Conservation (phyloP, 768 basidiomycete genomes). For the Phaeolepiota aurea region DNA sequence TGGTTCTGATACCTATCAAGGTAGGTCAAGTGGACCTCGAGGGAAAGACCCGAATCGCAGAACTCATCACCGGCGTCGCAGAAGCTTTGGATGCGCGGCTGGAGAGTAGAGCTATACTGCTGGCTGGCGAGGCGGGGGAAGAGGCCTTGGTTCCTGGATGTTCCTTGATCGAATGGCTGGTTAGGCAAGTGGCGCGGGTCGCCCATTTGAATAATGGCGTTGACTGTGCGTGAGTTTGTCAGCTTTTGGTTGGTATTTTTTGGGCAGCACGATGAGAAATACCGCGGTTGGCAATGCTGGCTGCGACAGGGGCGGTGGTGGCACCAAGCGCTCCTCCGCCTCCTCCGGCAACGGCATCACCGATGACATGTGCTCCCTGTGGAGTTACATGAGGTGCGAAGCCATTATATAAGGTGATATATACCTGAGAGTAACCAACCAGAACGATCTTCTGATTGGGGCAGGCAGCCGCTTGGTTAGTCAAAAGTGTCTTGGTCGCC, state of each 20-base stretch:
- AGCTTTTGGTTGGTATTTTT: too few species aligned
- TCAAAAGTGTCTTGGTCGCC: conserved; percentile 15
- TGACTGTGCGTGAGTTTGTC: neutral
- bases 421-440: conserved; percentile 18
- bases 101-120: conserved; percentile 2
- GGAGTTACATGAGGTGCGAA: too few species aligned
- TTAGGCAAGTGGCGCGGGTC: conserved; percentile 4
- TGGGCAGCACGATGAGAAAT: too few species aligned
- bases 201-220: conserved; percentile 3
- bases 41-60: conserved; percentile 1
- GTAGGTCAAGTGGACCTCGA: conserved; percentile 5
- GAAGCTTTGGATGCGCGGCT: conserved; percentile 4
- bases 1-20: conserved; percentile 3
- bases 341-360: conserved; percentile 4
- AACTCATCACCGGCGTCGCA: conserved; percentile 3
- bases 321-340: conserved; percentile 11
- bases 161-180: conserved; percentile 2
- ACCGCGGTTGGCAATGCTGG: conserved; percentile 11
- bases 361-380: conserved; percentile 19
- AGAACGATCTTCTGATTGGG: conserved; percentile 21
- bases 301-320: conserved; percentile 12
- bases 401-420: too few species aligned
- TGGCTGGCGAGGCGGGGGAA: conserved; percentile 2
- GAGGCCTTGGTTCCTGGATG: neutral
- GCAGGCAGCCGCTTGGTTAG: conserved; percentile 15